Evolutionary conservation across 768 basidiomycete species (phyloP).

Genomic region (Cubamyces lactineus): DNA sequence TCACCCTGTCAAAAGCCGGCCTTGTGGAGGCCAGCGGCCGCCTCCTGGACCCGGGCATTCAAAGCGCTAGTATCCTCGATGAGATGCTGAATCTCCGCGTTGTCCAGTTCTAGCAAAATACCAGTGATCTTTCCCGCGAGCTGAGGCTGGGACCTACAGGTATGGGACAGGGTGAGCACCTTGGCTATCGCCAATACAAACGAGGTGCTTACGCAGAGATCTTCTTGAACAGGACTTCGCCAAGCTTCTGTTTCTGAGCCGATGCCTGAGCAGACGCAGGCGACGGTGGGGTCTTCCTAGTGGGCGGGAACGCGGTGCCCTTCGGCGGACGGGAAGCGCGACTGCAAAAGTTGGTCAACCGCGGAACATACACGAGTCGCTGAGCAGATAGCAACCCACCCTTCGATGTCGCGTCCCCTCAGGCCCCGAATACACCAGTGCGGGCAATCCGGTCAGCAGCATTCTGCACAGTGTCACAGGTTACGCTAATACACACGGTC

Average conservation of each 20-base stretch:
- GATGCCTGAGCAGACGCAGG: no score
- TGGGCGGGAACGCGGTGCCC: no score
- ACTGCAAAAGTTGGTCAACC: background rate
- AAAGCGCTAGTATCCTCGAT: conserved; percentile 82
- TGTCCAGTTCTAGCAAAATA: conserved; percentile 99
- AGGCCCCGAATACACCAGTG: conserved; percentile 29
- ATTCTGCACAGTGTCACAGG: conserved; percentile 31
- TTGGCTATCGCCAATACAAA: no score
- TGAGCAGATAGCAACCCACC: conserved; percentile 18
- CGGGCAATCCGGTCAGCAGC: conserved; percentile 26
- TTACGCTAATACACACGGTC: conserved; percentile 22
- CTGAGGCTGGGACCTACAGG: conserved; percentile 67
- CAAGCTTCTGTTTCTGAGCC: conserved; percentile 95
- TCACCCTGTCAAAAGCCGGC: no score
- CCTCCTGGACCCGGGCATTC: conserved; percentile 89
- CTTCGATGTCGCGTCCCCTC: conserved; percentile 1
- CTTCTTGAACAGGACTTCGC: conserved; percentile 93
- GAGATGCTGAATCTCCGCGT: conserved; percentile 86
- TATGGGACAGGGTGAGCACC: no score
- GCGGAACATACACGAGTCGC: background rate
- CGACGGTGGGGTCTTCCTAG: no score
- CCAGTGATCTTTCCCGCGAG: conserved; percentile 98
- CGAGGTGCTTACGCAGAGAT: conserved; percentile 53
- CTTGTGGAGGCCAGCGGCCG: conserved; percentile 85
- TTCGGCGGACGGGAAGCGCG: no score